Evolutionary conservation across 2,329 filamentous ascomycete species (phyloP), one percentile per base, ranked within the genome.

Genomic region (Talaromyces rugulosus): DNA sequence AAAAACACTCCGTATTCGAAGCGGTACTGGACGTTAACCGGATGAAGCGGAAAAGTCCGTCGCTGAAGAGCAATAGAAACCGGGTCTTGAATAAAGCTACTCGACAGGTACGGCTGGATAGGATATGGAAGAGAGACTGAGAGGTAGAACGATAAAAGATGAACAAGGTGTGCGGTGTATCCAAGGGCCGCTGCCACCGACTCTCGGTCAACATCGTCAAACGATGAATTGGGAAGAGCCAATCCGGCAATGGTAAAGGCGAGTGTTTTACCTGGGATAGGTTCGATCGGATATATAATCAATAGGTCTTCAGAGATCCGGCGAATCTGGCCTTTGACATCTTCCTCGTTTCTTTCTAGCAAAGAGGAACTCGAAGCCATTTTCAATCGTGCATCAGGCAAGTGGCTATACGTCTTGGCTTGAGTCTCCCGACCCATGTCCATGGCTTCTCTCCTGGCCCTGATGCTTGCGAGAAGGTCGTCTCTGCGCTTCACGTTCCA

Each of bases 1-100:
- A 98, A 80, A 70, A 98, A 99, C 72, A 96, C 95, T 11, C 83
- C 95, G 74, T 98, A 99, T 69, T 98, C 94, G 75, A 98, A 98
- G 2, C 94, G 88, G 78, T 94, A 98, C 53, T 92, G 87, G 0
- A 92, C 86, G 2, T 85, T 84, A 71, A 85, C 83, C 78, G 90
- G 76, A 75, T 93, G 93, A 0, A 99, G 83, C 0, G 95, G 95
- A 69, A 96, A 99, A 5, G 87, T 87, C 59, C 88, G 82, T 53
- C 87, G 84, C 60, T 85, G 72, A 66, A 80, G 77, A 62, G 72
- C 75, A 56, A 73, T 71, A 8, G 80, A 81, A 27, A 96, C 89
- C 5, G 89, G 87, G 71, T 96, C 93, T 54, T 87, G 84, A 61
- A 94, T 89, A 47, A 85, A 86, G 4, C 89, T 90, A 4, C 86